phyloP scores from a whole-genome alignment of 345 rosid species.

The Eucalyptus curtisii region DNA sequence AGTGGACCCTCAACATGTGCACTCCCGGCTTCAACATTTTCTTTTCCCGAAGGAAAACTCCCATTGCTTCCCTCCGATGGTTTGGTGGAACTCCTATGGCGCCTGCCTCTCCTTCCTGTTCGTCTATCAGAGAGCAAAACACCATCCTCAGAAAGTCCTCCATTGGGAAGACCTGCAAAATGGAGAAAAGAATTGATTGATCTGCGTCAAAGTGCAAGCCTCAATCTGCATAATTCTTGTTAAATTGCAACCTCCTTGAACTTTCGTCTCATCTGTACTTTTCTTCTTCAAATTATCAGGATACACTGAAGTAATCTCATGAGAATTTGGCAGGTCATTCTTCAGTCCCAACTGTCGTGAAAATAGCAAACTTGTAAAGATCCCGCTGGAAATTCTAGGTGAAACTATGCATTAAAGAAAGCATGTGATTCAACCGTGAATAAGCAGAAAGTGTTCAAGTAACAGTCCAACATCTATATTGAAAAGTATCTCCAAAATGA shows the following conservation, averaged over 20 bases:
- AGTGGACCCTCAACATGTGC: conserved; percentile 2
- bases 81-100: conserved; percentile 54
- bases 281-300: conserved; percentile 6
- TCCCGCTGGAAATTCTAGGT: not conserved
- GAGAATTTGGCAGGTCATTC: not conserved
- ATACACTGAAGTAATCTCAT: conserved; percentile 9
- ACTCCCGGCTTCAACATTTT: conserved; percentile 24
- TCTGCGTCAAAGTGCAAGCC: not conserved
- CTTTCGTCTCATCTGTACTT: conserved; percentile 11
- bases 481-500: not conserved
- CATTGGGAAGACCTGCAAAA: conserved; percentile 30
- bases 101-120: conserved; percentile 63
- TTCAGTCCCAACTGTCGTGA: not conserved
- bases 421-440: not conserved
- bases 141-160: conserved; percentile 28
- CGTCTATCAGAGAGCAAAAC: conserved; percentile 31
- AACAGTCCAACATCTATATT: not conserved
- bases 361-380: not conserved
- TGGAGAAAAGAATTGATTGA: not conserved
- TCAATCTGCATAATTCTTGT: not conserved
- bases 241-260: conserved; percentile 35
- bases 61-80: conserved; percentile 37
- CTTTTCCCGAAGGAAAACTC: conserved; percentile 23
- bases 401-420: not conserved
- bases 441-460: not conserved